These are phyloP conservation scores for Circinella umbellata DNA, from an alignment of 371 early-diverging fungal species.

Conservation along the genomic window DNA sequence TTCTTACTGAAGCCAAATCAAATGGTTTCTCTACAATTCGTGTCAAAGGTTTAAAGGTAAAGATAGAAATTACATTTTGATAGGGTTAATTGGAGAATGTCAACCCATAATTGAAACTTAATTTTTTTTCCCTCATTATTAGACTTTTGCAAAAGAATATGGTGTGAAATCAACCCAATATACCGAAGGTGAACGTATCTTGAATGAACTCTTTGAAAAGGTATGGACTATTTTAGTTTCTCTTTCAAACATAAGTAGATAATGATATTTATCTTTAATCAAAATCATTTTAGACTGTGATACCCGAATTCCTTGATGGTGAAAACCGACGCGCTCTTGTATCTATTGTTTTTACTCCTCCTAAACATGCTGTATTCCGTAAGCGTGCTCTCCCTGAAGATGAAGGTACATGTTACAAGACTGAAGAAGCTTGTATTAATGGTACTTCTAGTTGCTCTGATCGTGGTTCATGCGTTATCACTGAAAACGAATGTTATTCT, in stretches of 20 bases:
- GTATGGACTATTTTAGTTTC: slow-evolving; percentile 2
- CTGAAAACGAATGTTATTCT: slow-evolving; percentile 28
- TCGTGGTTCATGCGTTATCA: slow-evolving; percentile 36
- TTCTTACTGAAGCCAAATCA: slow-evolving; percentile 4
- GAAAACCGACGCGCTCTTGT: slow-evolving; percentile 8
- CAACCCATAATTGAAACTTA: neutral
- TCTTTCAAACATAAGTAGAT: too few species aligned
- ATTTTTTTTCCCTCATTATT: neutral
- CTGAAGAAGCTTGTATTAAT: slow-evolving; percentile 31
- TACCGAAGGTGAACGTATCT: slow-evolving; percentile 30
- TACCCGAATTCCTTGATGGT: slow-evolving; percentile 26
- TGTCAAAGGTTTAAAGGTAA: slow-evolving; percentile 10
- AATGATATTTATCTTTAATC: too few species aligned
- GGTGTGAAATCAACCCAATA: slow-evolving; percentile 42
- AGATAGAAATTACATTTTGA: neutral
- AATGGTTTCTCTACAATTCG: neutral
- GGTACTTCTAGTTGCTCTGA: slow-evolving; percentile 39
- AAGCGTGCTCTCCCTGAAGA: slow-evolving; percentile 28
- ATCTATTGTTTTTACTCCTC: slow-evolving; percentile 32
- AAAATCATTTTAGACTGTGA: slow-evolving; percentile 18
- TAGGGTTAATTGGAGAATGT: slow-evolving; percentile 23
- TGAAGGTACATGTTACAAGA: slow-evolving; percentile 25
- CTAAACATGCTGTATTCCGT: slow-evolving; percentile 14
- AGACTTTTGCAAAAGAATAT: slow-evolving; percentile 29
- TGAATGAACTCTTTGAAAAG: slow-evolving; percentile 37